Base-by-base conservation (phyloP, 345 rosid genomes). In the Mercurialis annua region DNA sequence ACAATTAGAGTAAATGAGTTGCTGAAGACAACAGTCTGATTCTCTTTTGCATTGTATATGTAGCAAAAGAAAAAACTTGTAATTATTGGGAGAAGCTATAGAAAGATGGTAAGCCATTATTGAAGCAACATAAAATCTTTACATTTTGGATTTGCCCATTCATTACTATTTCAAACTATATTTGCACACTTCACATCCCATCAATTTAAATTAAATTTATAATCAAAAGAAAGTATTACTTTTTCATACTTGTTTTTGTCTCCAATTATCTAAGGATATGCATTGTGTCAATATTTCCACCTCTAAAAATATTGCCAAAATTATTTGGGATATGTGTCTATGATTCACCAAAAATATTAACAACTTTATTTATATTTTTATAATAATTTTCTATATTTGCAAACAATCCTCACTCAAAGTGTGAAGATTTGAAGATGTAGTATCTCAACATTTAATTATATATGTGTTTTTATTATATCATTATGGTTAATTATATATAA, bases 81-180 rank as follows among this genome's bases (percentile, higher is more conserved):
- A 24, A 42, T 40, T 24, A 60, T 21, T 42, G 50, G 49, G 49
- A 40, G 2, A 24, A 1, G 49, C 14, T 23, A 20, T 59, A 15
- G 27, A 24, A 44, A 40, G 8, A 21, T 9, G 43, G 15, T 31
- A 33, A 43, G 34, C 34, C 66, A 44, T 62, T 0, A 29, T 62
- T 62, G 53, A 62, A 44, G 53, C 49, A 27, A 62, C 40, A 62
- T 15, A 38, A 62, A 31, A 31, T 30, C 66, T 62, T n/a, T 44
- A 5, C 36, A 29, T 26, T 44, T 6, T 61, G 21, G 30, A 21
- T 23, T 30, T 47, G 5, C 11, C 36, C 42, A 15, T 27, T 47
- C 52, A 46, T 44, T 16, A 38, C 53, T 14, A 42, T 26, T 62
- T 15, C 38, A 62, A 6, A 36, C 12, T 34, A 0, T 34, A 40